Base-by-base conservation (phyloP, 495 filamentous ascomycete species). In the Clohesyomyces aquaticus region DNA sequence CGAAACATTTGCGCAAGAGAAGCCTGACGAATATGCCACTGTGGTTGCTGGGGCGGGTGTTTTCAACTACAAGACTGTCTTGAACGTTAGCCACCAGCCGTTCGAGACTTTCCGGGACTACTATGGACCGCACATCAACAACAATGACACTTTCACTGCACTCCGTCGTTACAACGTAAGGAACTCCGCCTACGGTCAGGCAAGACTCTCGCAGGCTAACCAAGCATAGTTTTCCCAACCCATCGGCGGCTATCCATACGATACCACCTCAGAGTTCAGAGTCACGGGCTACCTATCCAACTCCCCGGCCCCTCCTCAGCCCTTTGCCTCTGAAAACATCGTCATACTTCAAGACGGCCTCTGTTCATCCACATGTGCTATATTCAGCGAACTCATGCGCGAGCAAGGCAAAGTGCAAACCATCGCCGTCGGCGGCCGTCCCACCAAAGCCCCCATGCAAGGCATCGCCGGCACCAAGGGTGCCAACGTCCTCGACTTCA, bases 371-470 rank as follows among this genome's bases (percentile, higher is more conserved):
- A 66, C 67, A 12, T 70, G 67, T 48, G 47, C 63, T 2, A 60
- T 70, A n/a, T 70, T 70, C 59, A 54, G 59, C 21, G 52, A 67
- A 25, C 67, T 70, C 59, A 67, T 70, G 67, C 43, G 52, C n/a
- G 48, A 63, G 38, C 58, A 63, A 64, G 67, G 50, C 12, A 26
- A 61, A 2, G 67, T 70, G 4, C 51, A 66, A n/a, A 66, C 51
- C 10, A 56, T 70, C n/a, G 46, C 52, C 19, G n/a, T 70, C 45
- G 67, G 67, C 41, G 67, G 67, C 18, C 58, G 66, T 11, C 67
- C 67, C 19, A 19, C 11, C 1, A 51, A 55, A 18, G 63, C 18
- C 1, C 63, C 67, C 38, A 62, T 64, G 57, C 63, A 70, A 48
- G 63, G 48, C 12, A 35, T 70, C 21, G 63, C 58, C 23, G 67